phyloP scores from a whole-genome alignment of 345 rosid species.

The Citrus maxima region DNA sequence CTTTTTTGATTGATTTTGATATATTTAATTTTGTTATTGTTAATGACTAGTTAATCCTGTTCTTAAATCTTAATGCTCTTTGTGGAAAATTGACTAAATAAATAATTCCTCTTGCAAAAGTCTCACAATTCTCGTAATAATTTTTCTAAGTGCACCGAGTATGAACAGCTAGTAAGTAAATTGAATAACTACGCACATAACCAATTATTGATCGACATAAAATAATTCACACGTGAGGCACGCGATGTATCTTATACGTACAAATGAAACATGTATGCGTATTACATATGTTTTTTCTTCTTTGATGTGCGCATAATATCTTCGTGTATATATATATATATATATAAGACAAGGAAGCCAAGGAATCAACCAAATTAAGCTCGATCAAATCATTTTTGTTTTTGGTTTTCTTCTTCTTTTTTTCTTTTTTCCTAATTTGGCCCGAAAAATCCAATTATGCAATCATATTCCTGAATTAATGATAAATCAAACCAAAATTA shows the following conservation, averaged over 20 bases:
- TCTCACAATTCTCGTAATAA: background rate
- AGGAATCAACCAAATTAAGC: background rate
- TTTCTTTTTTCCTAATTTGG: no score
- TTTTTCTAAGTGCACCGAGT: background rate
- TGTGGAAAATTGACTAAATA: background rate
- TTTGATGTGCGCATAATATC: no score
- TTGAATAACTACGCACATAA: background rate
- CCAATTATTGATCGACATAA: background rate
- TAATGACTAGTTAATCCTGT: background rate
- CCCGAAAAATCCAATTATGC: background rate
- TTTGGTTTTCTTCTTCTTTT: background rate
- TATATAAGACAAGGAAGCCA: no score
- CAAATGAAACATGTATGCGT: no score
- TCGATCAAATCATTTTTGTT: no score
- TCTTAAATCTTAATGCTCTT: no score
- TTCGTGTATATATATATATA: no score
- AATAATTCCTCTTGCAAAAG: background rate
- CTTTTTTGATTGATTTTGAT: background rate
- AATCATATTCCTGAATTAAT: background rate
- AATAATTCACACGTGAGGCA: background rate
- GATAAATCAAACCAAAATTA: background rate
- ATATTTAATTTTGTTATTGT: background rate
- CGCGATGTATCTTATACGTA: no score
- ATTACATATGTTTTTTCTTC: no score
- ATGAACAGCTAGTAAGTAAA: background rate